phyloP scores from a whole-genome alignment of 1,284 basidiomycete species.

The Ceratobasidium sp. region DNA sequence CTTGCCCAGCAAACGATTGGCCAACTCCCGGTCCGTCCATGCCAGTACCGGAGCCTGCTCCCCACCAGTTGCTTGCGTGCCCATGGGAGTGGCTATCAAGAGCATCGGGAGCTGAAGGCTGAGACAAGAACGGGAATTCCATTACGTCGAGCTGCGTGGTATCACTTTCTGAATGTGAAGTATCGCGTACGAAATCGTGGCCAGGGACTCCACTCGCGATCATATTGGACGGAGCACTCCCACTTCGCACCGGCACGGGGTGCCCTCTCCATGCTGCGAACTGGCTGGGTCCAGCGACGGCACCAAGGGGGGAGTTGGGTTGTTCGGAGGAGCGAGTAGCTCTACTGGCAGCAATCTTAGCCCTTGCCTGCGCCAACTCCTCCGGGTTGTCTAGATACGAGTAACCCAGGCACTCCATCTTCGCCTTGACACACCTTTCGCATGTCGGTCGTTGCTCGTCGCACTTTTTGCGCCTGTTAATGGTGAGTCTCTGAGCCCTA shows the following conservation, averaged over 20 bases:
- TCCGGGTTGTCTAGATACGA: slow-evolving; percentile 17
- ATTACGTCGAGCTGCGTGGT: neutral
- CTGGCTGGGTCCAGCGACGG: neutral
- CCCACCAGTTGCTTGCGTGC: neutral
- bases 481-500: neutral
- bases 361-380: slow-evolving; percentile 9
- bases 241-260: neutral
- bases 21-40: neutral
- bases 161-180: neutral
- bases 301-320: neutral
- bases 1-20: neutral
- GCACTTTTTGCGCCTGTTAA: slow-evolving; percentile 30
- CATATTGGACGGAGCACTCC: neutral
- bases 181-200: neutral
- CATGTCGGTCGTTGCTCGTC: slow-evolving; percentile 27
- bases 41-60: neutral
- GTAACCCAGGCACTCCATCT: slow-evolving; percentile 36
- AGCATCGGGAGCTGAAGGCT: neutral
- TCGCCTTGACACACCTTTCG: slow-evolving; percentile 11
- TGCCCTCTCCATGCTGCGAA: neutral
- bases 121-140: slow-evolving; percentile 28
- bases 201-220: neutral
- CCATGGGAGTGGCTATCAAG: neutral
- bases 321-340: neutral
- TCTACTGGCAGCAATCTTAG: slow-evolving; percentile 14